phyloP scores from a whole-genome alignment of 179 eudicot species.

The Silene noctiflora region DNA sequence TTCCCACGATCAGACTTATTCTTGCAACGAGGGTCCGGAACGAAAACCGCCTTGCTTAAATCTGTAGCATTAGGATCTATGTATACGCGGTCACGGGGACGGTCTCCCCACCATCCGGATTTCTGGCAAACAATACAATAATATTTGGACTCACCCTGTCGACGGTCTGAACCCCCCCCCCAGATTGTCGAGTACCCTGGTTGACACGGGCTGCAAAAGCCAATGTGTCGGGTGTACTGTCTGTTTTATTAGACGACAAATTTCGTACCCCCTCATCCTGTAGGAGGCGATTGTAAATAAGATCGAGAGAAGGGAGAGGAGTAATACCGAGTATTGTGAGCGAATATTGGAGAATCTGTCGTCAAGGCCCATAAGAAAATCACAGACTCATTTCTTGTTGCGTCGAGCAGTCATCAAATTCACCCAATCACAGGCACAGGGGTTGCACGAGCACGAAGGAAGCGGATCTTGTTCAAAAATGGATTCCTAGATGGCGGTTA shows the following conservation, averaged over 20 bases:
- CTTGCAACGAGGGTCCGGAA: neutral
- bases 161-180: too few species aligned
- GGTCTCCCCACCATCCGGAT: too few species aligned
- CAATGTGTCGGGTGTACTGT: too few species aligned
- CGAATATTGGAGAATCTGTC: neutral
- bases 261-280: neutral
- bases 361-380: neutral
- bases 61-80: too few species aligned
- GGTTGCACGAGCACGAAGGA: neutral
- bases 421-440: neutral
- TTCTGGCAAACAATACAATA: too few species aligned
- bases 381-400: neutral
- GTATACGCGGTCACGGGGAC: too few species aligned
- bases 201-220: too few species aligned
- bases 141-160: too few species aligned
- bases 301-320: neutral
- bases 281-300: neutral
- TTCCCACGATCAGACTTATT: neutral
- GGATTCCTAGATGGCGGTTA: neutral
- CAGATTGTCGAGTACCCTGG: too few species aligned
- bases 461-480: neutral
- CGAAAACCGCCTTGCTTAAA: neutral
- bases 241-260: too few species aligned
- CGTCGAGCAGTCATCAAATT: neutral
- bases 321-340: neutral